Evolutionary conservation across 768 basidiomycete species (phyloP).

Genomic region (Asterophora parasitica): DNA sequence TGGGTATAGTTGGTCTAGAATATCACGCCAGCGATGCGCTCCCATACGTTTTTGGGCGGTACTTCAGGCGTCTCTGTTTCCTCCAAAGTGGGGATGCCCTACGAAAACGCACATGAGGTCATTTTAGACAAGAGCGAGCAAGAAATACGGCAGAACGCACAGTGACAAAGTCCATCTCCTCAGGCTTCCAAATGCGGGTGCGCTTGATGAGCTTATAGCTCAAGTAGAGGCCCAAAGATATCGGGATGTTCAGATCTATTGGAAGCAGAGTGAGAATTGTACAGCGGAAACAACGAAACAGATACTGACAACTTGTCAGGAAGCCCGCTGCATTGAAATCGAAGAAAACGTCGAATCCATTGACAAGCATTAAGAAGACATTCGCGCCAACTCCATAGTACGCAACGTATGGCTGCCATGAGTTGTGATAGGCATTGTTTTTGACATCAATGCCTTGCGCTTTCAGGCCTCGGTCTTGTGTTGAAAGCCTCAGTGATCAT

Average conservation of each 20-base stretch:
- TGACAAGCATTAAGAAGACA: constrained; percentile 50
- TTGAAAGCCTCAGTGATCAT: constrained; percentile 1
- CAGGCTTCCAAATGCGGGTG: constrained; percentile 46
- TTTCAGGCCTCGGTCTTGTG: constrained; percentile 52
- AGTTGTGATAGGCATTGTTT: constrained; percentile 57
- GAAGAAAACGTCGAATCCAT: constrained; percentile 59
- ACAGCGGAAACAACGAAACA: no score
- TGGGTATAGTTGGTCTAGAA: constrained; percentile 35
- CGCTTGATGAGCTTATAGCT: constrained; percentile 39
- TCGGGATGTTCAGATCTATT: constrained; percentile 44
- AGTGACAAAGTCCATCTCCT: constrained; percentile 70
- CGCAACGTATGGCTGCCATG: constrained; percentile 61
- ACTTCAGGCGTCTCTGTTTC: constrained; percentile 58
- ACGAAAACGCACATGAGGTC: neutral
- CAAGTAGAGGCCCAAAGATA: constrained; percentile 39
- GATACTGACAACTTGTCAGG: constrained; percentile 36
- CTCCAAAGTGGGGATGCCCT: constrained; percentile 66
- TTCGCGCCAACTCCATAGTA: constrained; percentile 72
- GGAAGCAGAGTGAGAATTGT: neutral
- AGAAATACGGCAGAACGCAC: constrained; percentile 36
- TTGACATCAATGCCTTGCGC: constrained; percentile 61
- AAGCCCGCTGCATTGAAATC: constrained; percentile 50
- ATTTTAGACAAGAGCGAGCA: neutral
- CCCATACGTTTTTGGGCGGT: constrained; percentile 44
- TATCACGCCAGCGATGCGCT: constrained; percentile 44